Evolutionary conservation across 495 filamentous ascomycete genomes (phyloP).

Genomic region (Elasticomyces elasticus): DNA sequence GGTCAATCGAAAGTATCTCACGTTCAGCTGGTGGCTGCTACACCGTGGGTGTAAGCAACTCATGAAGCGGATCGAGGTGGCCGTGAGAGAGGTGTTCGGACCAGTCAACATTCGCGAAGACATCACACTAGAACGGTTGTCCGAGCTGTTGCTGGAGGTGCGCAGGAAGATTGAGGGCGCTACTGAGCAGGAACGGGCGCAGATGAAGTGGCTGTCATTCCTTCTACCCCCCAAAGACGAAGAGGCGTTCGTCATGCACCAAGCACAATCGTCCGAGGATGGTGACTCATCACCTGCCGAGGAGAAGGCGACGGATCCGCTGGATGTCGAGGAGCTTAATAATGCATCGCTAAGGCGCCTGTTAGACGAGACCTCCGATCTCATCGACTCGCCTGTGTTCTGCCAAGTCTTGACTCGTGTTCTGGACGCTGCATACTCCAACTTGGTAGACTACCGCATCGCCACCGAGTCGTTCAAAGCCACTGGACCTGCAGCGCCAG

Average conservation of each 20-base stretch:
- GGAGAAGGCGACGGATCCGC: background rate
- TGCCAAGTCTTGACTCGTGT: slow-evolving; percentile 70
- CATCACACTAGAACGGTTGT: slow-evolving; percentile 65
- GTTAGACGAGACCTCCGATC: slow-evolving; percentile 90
- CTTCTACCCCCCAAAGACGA: slow-evolving; percentile 68
- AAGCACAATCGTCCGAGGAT: slow-evolving; percentile 48
- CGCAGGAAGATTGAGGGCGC: slow-evolving; percentile 75
- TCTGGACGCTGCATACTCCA: slow-evolving; percentile 76
- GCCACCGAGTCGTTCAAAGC: slow-evolving; percentile 64
- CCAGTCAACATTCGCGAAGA: slow-evolving; percentile 78
- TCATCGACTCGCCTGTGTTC: slow-evolving; percentile 89
- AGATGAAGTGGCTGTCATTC: slow-evolving; percentile 65
- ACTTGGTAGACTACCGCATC: slow-evolving; percentile 69
- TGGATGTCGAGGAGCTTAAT: slow-evolving; percentile 24
- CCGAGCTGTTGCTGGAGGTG: slow-evolving; percentile 65
- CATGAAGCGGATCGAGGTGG: slow-evolving; percentile 63
- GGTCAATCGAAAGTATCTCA: slow-evolving; percentile 85
- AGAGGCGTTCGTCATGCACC: slow-evolving; percentile 70
- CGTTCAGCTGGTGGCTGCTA: slow-evolving; percentile 96
- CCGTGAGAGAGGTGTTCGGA: slow-evolving; percentile 80
- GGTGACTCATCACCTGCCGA: slow-evolving; percentile 44
- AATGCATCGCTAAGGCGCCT: slow-evolving; percentile 63
- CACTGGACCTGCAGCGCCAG: slow-evolving; percentile 34
- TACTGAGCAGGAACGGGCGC: slow-evolving; percentile 46
- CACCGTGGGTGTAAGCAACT: slow-evolving; percentile 80